Evolutionary conservation across 176 grass and related monocot species (phyloP), one percentile per base, ranked within the genome.

Genomic region (Otatea glauca): DNA sequence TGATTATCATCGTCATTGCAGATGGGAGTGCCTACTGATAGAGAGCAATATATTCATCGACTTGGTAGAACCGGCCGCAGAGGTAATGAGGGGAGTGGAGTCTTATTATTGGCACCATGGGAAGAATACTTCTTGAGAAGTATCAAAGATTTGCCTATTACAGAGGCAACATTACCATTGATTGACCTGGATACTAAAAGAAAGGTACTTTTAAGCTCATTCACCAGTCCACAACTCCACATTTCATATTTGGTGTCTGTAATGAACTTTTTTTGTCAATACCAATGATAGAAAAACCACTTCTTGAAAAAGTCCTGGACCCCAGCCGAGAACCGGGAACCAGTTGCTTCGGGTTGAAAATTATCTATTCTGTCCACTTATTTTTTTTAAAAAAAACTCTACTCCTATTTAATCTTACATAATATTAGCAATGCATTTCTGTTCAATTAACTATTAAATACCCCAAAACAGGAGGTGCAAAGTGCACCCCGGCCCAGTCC

Each of bases 41-140:
- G 95, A 88, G 95, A 97, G 38, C 95, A 94, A 87, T 97, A 97
- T 82, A 97, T 98, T 39, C 96, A 98, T 86, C 89, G 96, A 91
- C 93, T 98, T 90, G 96, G 96, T 85, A 98, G 93, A 90, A 98
- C 91, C 77, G 96, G 96, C n/a, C 88, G 96, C 68, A 92, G 69
- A 94, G 95, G 95, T 71, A 92, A 92, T 10, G 90, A 97, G 79
- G 95, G 95, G 76, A 78, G 81, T 16, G 96, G 95, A 68, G 74
- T 94, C 73, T 79, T 97, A 72, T 81, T 97, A 44, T 90, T 94
- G 89, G 89, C 95, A 84, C 92, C 89, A 67, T 97, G 91, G 95
- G 91, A 97, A 86, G 92, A 88, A 16, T 97, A 91, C 85, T 94
- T 97, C 82, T 89, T 97, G 48, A 93, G 89, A 79, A 90, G 87